These are phyloP conservation scores for Trypanosoma theileri DNA, from an alignment of 208 protist species.

Conservation along the genomic window DNA sequence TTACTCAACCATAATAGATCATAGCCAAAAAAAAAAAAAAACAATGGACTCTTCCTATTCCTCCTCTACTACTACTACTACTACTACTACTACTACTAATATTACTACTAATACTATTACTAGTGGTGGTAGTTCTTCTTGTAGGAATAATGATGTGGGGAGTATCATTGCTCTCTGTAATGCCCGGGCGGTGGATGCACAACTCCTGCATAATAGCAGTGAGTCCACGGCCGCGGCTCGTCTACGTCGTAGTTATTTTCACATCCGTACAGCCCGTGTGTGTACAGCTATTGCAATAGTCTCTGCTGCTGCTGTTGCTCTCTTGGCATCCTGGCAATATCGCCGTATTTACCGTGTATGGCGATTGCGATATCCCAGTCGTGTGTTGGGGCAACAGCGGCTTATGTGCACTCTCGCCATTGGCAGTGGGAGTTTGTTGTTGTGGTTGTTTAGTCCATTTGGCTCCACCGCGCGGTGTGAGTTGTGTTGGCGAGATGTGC, in stretches of 20 bases:
- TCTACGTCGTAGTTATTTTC: conserved; percentile 17
- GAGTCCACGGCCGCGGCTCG: conserved; percentile 28
- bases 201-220: conserved; percentile 48
- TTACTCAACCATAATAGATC: too few species aligned
- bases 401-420: conserved; percentile 13
- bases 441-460: conserved; percentile 50
- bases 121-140: too few species aligned
- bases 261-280: conserved; percentile 28
- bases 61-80: too few species aligned
- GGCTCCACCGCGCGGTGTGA: conserved; percentile 34
- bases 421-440: conserved; percentile 19
- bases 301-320: conserved; percentile 21
- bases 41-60: too few species aligned
- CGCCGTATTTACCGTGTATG: conserved; percentile 56
- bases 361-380: conserved; percentile 43
- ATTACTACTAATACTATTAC: background rate
- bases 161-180: conserved; percentile 16
- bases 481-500: conserved; percentile 23
- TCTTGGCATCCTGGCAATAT: conserved; percentile 40
- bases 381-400: conserved; percentile 26
- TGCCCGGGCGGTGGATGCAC: conserved; percentile 38
- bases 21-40: too few species aligned
- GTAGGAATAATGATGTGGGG: background rate
- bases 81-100: background rate
- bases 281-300: conserved; percentile 14